Evolutionary conservation across 768 basidiomycete genomes (phyloP).

Genomic region (Mycena galopus): DNA sequence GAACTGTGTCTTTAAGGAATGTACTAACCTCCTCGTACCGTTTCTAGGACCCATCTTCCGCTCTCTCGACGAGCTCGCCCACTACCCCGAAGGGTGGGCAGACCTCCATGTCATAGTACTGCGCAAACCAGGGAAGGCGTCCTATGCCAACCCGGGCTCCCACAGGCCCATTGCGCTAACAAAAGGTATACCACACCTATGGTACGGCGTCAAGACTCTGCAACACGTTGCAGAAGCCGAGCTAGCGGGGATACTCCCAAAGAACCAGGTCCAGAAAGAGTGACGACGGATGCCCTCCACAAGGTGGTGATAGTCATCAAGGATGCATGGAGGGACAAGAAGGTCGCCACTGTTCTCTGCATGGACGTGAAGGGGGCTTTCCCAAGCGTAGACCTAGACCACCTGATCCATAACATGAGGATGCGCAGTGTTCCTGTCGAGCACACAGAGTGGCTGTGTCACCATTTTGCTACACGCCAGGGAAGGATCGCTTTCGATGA

Average conservation of each 20-base stretch:
- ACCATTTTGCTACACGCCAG: constrained; percentile 11
- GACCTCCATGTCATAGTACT: no score
- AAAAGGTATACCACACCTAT: not conserved
- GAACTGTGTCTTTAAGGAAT: constrained; percentile 48
- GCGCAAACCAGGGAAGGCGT: no score
- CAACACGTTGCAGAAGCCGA: no score
- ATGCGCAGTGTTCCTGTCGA: constrained; percentile 42
- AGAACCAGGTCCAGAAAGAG: constrained; percentile 52
- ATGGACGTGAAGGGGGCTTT: constrained; percentile 61
- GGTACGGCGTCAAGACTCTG: no score
- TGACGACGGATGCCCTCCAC: constrained; percentile 52
- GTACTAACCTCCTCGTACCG: constrained; percentile 38
- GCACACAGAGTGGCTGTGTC: constrained; percentile 34
- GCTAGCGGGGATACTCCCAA: constrained; percentile 48
- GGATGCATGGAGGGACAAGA: constrained; percentile 49
- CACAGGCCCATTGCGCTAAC: not conserved
- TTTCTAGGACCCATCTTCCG: constrained; percentile 44
- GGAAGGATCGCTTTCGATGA: constrained; percentile 37
- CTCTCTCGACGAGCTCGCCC: constrained; percentile 40
- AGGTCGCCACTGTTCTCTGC: constrained; percentile 53
- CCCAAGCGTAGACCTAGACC: constrained; percentile 55
- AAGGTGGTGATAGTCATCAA: constrained; percentile 50
- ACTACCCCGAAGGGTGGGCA: constrained; percentile 41
- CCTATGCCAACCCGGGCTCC: constrained; percentile 43
- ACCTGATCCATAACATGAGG: constrained; percentile 50